A percentile compares a stretch with the other conserved stretches of the same genome.
phyloP scores from a whole-genome alignment of 345 rosid species.

The Ceriops decandra region DNA sequence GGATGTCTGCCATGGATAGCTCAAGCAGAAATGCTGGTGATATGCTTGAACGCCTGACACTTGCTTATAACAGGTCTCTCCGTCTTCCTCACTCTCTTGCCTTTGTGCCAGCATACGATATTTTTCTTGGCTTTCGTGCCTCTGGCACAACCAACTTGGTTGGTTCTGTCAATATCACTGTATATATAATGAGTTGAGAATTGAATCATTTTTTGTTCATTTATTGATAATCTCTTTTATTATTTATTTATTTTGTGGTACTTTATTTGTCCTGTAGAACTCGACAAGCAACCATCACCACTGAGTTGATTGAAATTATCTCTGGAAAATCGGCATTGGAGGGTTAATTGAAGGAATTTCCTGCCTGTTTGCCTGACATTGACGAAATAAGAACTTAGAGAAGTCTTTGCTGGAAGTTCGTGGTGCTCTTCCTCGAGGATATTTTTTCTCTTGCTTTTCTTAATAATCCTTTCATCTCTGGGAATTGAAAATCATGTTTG shows the following conservation, averaged over 20 bases:
- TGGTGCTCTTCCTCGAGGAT: conserved; percentile 11
- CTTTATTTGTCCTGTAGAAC: conserved; percentile 49
- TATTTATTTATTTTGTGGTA: not conserved
- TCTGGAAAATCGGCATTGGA: conserved; percentile 93
- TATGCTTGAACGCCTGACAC: conserved; percentile 84
- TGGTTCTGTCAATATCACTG: not conserved
- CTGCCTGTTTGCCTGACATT: conserved; percentile 7
- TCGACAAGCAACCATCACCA: conserved; percentile 98
- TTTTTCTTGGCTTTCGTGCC: not conserved
- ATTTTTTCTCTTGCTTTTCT: conserved; percentile 30
- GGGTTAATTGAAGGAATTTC: conserved; percentile 34
- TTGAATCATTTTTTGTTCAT: not conserved
- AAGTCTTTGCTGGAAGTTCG: conserved; percentile 25
- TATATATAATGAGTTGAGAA: too few species aligned
- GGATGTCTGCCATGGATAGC: conserved; percentile 77
- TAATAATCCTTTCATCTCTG: conserved; percentile 33
- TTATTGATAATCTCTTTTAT: not conserved
- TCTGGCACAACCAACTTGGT: conserved; percentile 1
- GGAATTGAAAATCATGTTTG: conserved; percentile 15
- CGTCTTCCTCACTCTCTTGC: conserved; percentile 10
- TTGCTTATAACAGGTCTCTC: conserved; percentile 38
- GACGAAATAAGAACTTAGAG: conserved; percentile 40
- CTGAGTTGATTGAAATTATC: conserved; percentile 94
- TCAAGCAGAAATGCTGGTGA: conserved; percentile 99
- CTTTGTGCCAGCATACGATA: not conserved